Evolutionary conservation across 345 rosid species (phyloP), one percentile per base, ranked within the genome.

Genomic region (Citrus sinensis): DNA sequence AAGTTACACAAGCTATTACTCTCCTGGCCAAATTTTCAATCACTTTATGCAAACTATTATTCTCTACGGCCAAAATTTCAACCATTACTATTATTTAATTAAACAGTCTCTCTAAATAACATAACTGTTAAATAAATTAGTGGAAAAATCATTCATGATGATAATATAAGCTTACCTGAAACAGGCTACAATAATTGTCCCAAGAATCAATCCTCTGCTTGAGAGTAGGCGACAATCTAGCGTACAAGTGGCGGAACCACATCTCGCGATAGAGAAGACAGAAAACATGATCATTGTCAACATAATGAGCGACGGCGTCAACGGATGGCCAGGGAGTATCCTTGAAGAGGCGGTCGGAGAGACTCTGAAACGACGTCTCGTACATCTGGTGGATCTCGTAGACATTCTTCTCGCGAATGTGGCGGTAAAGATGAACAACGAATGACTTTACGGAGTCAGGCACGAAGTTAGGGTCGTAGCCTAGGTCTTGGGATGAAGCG

Each of bases 331-430:
- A 96, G 0, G 99, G 97, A 7, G 97, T 87, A 63, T 96, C 98
- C 88, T 96, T 94, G 87, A 96, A 96, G 39, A 88, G 90, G 30
- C 98, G 89, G 11, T 94, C 98, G 6, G 97, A 96, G 35, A 96
- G 85, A 13, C 87, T 90, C 87, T 94, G 99, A 83, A 96, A 94
- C 27, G 98, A 96, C 25, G 91, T 91, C 89, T 94, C 98, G 85
- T 95, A 94, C 98, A 96, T 96, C 92, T 94, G 97, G 78, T 96
- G 97, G 87, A 94, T 96, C 92, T 92, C 99, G 88, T 94, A 96
- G 19, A 96, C 99, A 34, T 96, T 96, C 88, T 94, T 96, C 86
- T 94, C 99, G 76, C 99, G 84, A 49, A 96, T 96, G 87, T 92
- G 92, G 73, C 99, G 92, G 87, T 96, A 96, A n/a, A 96, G 90